Evolutionary conservation across 441 rosid species (phyloP).

Genomic region (Croton laevigatus): DNA sequence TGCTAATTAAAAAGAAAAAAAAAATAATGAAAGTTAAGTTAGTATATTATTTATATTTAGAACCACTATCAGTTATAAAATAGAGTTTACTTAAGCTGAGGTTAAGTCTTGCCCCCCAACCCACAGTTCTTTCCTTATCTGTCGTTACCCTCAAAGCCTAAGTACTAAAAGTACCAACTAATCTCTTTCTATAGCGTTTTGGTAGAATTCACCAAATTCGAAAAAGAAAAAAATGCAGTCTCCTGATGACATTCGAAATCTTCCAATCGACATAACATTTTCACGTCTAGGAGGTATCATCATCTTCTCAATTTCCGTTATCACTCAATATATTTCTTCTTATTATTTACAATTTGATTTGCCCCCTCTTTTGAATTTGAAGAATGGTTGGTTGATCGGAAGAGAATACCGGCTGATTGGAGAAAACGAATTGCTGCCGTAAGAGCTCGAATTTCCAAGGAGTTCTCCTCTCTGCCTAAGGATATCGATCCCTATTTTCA

Average conservation of each 20-base stretch:
- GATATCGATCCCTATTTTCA: slow-evolving; percentile 76
- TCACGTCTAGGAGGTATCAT: slow-evolving; percentile 85
- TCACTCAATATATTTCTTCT: not conserved
- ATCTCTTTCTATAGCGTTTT: not conserved
- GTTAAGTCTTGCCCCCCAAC: no score
- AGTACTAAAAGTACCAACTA: no score
- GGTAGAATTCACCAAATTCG: not conserved
- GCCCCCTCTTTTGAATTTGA: slow-evolving; percentile 24
- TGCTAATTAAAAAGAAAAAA: no score
- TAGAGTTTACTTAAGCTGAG: no score
- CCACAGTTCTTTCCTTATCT: no score
- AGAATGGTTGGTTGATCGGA: slow-evolving; percentile 99
- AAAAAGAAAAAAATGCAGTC: slow-evolving; percentile 57
- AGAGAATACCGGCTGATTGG: slow-evolving; percentile 88
- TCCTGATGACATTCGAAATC: slow-evolving; percentile 75
- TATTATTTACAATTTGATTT: not conserved
- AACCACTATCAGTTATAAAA: no score
- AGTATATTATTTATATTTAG: no score
- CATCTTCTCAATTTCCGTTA: slow-evolving; percentile 4
- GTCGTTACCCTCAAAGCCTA: no score
- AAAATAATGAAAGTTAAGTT: no score
- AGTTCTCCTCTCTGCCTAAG: slow-evolving; percentile 71
- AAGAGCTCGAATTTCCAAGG: slow-evolving; percentile 68
- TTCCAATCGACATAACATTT: slow-evolving; percentile 91
- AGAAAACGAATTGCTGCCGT: slow-evolving; percentile 67